Evolutionary conservation across 306 rosid genomes (phyloP).

Genomic region (Lupinus albus): DNA sequence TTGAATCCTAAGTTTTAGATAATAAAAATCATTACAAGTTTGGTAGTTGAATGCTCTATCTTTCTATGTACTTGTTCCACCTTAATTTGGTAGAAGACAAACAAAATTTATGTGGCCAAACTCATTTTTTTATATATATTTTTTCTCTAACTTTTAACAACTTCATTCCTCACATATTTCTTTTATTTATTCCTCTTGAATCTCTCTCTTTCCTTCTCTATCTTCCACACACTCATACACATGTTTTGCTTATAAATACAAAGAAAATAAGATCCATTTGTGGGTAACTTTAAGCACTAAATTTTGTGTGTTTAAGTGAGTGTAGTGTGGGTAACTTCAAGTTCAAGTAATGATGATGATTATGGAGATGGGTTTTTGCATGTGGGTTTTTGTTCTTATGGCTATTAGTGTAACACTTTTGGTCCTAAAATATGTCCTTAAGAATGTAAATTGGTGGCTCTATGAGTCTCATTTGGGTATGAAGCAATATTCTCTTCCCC

Average conservation of each 20-base stretch:
- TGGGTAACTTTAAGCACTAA: neutral
- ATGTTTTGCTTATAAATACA: neutral
- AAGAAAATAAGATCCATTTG: neutral
- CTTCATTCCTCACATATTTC: neutral
- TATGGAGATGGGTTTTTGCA: neutral
- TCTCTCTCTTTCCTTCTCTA: neutral
- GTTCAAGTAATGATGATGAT: neutral
- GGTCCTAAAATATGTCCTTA: slow-evolving; percentile 43
- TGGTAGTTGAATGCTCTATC: neutral
- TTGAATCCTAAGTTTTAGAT: no score
- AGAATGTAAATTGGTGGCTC: slow-evolving; percentile 57
- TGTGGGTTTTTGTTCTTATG: slow-evolving; percentile 3
- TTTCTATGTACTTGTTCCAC: neutral
- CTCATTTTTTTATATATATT: no score
- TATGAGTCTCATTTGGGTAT: slow-evolving; percentile 59
- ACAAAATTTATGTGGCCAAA: neutral
- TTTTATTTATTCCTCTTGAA: neutral
- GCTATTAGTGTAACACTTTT: slow-evolving; percentile 29
- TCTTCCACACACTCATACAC: no score
- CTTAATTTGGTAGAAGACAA: neutral
- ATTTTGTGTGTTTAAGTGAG: neutral
- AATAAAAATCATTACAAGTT: neutral
- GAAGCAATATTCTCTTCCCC: slow-evolving; percentile 60
- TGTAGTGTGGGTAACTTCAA: neutral
- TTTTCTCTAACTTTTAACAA: neutral